These are phyloP conservation scores for Ambrosia trifida DNA, from an alignment of 129 eudicot species.

Conservation along the genomic window DNA sequence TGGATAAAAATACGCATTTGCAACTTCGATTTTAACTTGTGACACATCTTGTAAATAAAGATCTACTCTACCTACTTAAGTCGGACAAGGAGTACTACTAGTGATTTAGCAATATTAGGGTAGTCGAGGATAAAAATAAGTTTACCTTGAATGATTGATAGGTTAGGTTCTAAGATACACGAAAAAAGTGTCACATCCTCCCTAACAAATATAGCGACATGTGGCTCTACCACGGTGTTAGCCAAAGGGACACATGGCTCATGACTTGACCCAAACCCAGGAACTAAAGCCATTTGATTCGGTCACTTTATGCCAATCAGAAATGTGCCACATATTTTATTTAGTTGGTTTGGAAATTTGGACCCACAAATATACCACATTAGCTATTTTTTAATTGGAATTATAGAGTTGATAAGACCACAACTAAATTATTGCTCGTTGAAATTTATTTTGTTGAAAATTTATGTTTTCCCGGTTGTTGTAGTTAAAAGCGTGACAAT, in stretches of 20 bases:
- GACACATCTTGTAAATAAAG: too few species aligned
- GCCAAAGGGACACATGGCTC: slow-evolving; percentile 8
- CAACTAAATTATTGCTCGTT: slow-evolving; percentile 1
- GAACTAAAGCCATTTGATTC: slow-evolving; percentile 14
- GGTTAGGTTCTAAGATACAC: too few species aligned
- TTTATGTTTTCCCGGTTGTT: neutral
- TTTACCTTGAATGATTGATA: too few species aligned
- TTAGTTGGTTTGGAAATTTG: neutral
- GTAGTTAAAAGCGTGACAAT: neutral
- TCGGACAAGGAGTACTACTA: too few species aligned
- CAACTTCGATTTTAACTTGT: too few species aligned
- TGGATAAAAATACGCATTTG: too few species aligned
- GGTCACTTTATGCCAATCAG: slow-evolving; percentile 2
- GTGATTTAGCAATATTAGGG: too few species aligned
- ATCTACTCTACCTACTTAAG: too few species aligned
- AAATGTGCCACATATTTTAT: slow-evolving; percentile 17
- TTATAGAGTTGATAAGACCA: neutral
- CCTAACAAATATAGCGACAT: neutral
- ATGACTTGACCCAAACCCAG: slow-evolving; percentile 9
- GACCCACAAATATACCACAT: slow-evolving; percentile 18
- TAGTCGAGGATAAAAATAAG: too few species aligned
- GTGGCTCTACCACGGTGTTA: slow-evolving; percentile 1
- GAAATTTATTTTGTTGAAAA: neutral
- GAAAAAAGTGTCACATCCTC: too few species aligned
- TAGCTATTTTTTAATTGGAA: neutral